A percentile compares a stretch with the other conserved stretches of the same genome.
Evolutionary conservation across 1,284 basidiomycete species (phyloP).

Genomic region (Ganoderma boninense): DNA sequence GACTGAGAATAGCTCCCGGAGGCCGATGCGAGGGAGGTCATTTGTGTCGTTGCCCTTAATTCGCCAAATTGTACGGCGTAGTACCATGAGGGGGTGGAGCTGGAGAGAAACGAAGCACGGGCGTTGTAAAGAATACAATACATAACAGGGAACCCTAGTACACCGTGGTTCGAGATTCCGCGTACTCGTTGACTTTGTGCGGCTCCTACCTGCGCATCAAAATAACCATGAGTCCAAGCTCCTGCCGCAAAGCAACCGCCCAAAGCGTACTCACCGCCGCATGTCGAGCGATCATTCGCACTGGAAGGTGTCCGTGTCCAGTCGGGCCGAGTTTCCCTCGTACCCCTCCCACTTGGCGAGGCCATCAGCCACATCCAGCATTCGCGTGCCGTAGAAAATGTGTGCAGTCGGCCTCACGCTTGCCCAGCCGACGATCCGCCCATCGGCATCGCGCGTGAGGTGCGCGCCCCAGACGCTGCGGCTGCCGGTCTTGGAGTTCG

Average conservation of each 20-base stretch:
- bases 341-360: slow-evolving; percentile 73
- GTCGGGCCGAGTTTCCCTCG: slow-evolving; percentile 50
- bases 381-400: slow-evolving; percentile 69
- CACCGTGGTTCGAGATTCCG: not conserved
- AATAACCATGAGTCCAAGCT: not conserved
- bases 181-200: not conserved
- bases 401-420: slow-evolving; percentile 64
- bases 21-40: not conserved
- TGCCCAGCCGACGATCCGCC: slow-evolving; percentile 59
- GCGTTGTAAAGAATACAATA: not conserved
- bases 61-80: not conserved
- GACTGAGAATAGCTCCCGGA: not conserved
- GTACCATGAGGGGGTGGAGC: not conserved
- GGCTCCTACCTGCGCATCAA: not conserved
- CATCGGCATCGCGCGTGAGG: slow-evolving; percentile 57
- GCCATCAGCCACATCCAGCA: slow-evolving; percentile 62
- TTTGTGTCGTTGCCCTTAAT: not conserved
- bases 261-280: not conserved
- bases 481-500: slow-evolving; percentile 53
- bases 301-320: slow-evolving; percentile 21
- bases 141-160: not conserved
- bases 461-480: slow-evolving; percentile 65
- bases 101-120: not conserved
- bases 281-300: not conserved
- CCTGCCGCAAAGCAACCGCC: not conserved